Conservation (phyloP, 257 asterid species). For the Penstemon barbatus region DNA sequence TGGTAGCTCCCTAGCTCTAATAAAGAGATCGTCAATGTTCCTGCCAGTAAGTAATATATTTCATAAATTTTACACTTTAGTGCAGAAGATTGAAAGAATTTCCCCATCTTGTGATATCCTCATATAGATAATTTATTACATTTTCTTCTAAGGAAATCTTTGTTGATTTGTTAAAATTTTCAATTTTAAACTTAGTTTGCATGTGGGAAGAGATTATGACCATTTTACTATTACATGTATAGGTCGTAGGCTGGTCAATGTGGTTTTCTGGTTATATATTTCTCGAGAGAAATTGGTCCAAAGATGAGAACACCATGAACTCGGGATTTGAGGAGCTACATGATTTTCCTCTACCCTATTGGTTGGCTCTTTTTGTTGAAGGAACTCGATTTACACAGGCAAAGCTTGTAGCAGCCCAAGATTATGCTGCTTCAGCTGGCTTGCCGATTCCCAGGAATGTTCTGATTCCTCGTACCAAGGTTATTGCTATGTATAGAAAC, state of each 20-base stretch:
- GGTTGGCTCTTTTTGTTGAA: slow-evolving; percentile 82
- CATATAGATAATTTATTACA: neutral
- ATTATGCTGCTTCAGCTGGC: slow-evolving; percentile 58
- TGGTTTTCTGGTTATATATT: slow-evolving; percentile 70
- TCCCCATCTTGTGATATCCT: neutral
- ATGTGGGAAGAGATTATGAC: slow-evolving; percentile 17
- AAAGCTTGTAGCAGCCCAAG: slow-evolving; percentile 74
- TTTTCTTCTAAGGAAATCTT: neutral
- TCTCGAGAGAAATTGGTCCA: slow-evolving; percentile 72
- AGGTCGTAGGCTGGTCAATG: slow-evolving; percentile 92
- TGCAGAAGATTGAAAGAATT: neutral
- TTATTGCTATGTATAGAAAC: slow-evolving; percentile 22
- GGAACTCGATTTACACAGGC: slow-evolving; percentile 78
- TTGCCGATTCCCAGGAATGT: slow-evolving; percentile 72
- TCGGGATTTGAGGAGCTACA: slow-evolving; percentile 50
- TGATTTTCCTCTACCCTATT: slow-evolving; percentile 64
- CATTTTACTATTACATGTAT: slow-evolving; percentile 25
- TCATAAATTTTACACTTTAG: neutral
- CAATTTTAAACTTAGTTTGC: slow-evolving; percentile 2
- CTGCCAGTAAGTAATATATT: slow-evolving; percentile 63
- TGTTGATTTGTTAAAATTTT: neutral
- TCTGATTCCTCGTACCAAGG: slow-evolving; percentile 86
- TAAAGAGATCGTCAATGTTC: slow-evolving; percentile 51
- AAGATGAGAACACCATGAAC: slow-evolving; percentile 68
- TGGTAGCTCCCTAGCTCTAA: slow-evolving; percentile 64